Conservation (phyloP, 2,329 filamentous ascomycete species). For the Aspergillus pseudoterreus region DNA sequence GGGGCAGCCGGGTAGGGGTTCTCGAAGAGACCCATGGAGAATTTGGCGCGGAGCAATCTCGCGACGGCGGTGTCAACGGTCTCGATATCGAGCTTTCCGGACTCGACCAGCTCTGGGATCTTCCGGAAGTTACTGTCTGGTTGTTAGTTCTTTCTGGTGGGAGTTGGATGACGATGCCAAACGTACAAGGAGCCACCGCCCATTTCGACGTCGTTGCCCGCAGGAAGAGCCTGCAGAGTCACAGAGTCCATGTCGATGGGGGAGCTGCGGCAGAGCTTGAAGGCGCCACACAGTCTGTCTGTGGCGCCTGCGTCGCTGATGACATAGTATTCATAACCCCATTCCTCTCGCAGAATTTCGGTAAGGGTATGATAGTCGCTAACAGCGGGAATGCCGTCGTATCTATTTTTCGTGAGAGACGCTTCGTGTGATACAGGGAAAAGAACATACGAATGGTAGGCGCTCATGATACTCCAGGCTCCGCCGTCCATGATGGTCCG, state of each 20-base stretch:
- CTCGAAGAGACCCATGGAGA: slow-evolving; percentile 67
- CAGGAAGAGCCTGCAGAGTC: slow-evolving; percentile 59
- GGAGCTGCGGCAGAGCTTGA: slow-evolving; percentile 59
- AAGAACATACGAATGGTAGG: slow-evolving; percentile 57
- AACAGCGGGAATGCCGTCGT: slow-evolving; percentile 67
- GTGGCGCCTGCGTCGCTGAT: slow-evolving; percentile 68
- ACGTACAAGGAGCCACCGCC: slow-evolving; percentile 63
- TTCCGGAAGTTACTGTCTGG: slow-evolving; percentile 55
- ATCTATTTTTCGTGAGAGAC: slow-evolving; percentile 31
- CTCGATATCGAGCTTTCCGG: slow-evolving; percentile 57
- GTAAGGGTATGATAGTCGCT: slow-evolving; percentile 64
- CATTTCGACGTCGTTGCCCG: slow-evolving; percentile 72
- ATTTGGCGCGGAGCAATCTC: slow-evolving; percentile 64
- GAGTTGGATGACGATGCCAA: not conserved
- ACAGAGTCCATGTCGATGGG: slow-evolving; percentile 64
- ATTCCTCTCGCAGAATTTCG: slow-evolving; percentile 66
- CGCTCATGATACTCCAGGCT: slow-evolving; percentile 67
- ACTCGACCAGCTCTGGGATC: slow-evolving; percentile 62
- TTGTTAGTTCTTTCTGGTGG: slow-evolving; percentile 2
- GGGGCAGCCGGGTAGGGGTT: slow-evolving; percentile 61
- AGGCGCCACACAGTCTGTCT: slow-evolving; percentile 62
- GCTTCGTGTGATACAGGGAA: too few species aligned
- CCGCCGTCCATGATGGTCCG: slow-evolving; percentile 67
- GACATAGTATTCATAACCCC: slow-evolving; percentile 68
- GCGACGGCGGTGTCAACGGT: slow-evolving; percentile 65